phyloP scores from a whole-genome alignment of 306 rosid genomes.

The Cicer bijugum region DNA sequence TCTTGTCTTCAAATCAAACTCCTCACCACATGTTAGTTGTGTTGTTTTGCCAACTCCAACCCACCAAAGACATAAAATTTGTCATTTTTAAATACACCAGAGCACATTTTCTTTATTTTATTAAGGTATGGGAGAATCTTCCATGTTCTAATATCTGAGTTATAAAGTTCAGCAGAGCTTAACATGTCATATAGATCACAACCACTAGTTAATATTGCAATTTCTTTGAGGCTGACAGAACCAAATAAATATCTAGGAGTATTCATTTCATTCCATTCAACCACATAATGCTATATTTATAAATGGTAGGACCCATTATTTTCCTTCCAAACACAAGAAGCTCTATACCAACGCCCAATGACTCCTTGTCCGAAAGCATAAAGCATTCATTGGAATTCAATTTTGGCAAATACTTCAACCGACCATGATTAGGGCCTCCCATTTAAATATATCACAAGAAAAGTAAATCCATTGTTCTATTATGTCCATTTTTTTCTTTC shows the following conservation, averaged over 20 bases:
- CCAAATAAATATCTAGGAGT: constrained; percentile 74
- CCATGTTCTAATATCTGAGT: constrained; percentile 70
- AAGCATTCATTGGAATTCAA: constrained; percentile 65
- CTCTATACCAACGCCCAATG: constrained; percentile 79
- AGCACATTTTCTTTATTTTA: constrained; percentile 67
- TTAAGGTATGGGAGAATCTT: constrained; percentile 67
- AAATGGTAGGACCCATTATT: constrained; percentile 52
- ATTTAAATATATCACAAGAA: constrained; percentile 63
- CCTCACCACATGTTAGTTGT: constrained; percentile 67
- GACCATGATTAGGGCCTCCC: constrained; percentile 69
- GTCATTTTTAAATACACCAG: constrained; percentile 66
- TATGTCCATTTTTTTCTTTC: constrained; percentile 57
- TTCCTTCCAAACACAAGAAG: constrained; percentile 84
- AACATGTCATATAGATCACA: constrained; percentile 59
- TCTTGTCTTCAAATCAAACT: constrained; percentile 56
- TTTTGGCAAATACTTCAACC: constrained; percentile 67
- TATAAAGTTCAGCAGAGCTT: constrained; percentile 73
- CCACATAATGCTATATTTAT: constrained; percentile 76
- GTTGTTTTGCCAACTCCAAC: constrained; percentile 45
- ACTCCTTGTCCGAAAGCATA: constrained; percentile 73
- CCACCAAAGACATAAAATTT: constrained; percentile 77
- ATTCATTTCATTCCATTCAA: constrained; percentile 59
- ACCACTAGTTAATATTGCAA: constrained; percentile 82
- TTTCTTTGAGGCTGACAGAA: constrained; percentile 70
- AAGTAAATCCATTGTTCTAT: constrained; percentile 83